Percentiles rank a stretch among this genome's conserved stretches.
phyloP scores from a whole-genome alignment of 2,329 filamentous ascomycete genomes.

The Fusarium pseudocircinatum region DNA sequence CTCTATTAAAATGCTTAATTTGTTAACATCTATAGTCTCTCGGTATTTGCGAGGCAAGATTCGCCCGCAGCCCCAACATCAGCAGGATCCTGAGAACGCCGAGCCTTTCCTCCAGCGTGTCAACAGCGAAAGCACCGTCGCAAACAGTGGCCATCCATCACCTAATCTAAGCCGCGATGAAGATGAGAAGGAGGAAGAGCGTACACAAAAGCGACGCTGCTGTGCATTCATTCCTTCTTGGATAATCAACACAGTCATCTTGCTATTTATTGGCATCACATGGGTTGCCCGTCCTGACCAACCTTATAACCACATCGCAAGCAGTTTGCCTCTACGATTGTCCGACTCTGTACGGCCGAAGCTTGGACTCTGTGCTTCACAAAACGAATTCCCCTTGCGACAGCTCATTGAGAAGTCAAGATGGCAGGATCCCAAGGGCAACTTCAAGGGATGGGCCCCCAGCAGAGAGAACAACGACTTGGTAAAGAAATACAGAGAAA shows the following conservation, averaged over 20 bases:
- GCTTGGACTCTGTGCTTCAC: constrained; percentile 33
- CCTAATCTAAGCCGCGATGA: not conserved
- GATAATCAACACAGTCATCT: constrained; percentile 6
- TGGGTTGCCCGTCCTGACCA: constrained; percentile 38
- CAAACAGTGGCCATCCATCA: constrained; percentile 2
- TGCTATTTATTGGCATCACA: constrained; percentile 36
- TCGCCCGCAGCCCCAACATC: constrained; percentile 10
- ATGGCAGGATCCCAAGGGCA: constrained; percentile 40
- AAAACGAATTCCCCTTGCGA: constrained; percentile 44
- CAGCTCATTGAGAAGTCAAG: constrained; percentile 35
- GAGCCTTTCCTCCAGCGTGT: constrained; percentile 26
- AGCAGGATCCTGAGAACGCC: constrained; percentile 31
- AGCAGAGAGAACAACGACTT: constrained; percentile 37
- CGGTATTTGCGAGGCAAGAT: constrained; percentile 26
- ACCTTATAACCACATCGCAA: constrained; percentile 46
- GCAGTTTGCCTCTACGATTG: constrained; percentile 44
- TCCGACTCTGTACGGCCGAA: constrained; percentile 36
- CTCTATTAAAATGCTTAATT: not conserved
- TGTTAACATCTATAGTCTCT: constrained; percentile 22
- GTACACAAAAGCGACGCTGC: not conserved
- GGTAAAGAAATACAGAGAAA: constrained; percentile 37
- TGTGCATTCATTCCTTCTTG: constrained; percentile 26
- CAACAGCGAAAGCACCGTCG: constrained; percentile 4
- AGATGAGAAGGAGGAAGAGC: constrained; percentile 20
- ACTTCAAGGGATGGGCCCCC: constrained; percentile 49